These are phyloP conservation scores for Agarophyton chilense DNA, from an alignment of 23 red algal species.

Conservation along the genomic window DNA sequence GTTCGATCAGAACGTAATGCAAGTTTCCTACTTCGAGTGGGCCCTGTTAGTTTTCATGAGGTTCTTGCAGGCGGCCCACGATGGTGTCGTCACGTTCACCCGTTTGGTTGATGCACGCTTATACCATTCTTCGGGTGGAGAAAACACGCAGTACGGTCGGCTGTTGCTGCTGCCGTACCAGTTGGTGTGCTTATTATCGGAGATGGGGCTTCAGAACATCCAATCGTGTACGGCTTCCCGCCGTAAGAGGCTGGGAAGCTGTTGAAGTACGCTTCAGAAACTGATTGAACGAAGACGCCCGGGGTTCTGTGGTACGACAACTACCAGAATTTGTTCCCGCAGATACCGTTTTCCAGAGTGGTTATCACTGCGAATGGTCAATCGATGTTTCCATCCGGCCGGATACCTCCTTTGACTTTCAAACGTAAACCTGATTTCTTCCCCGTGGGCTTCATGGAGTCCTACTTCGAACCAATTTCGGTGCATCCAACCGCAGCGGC, in stretches of 20 bases:
- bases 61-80: neutral
- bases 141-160: neutral
- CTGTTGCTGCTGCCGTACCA: neutral
- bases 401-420: too few species aligned
- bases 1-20: neutral
- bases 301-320: constrained; percentile 20
- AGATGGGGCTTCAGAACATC: constrained; percentile 19
- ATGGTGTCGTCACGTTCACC: neutral
- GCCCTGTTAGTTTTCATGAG: neutral
- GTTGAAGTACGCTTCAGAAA: neutral
- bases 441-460: too few species aligned
- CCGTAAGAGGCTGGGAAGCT: neutral
- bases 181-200: neutral
- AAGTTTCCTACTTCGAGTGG: neutral
- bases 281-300: neutral
- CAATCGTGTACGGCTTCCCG: neutral
- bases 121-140: too few species aligned
- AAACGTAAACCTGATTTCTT: too few species aligned
- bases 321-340: too few species aligned
- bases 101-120: neutral
- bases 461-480: too few species aligned
- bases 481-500: too few species aligned
- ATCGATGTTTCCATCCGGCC: too few species aligned
- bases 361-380: too few species aligned
- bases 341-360: too few species aligned